These are phyloP conservation scores for Aureobasidium sp. DNA, from an alignment of 2,329 filamentous ascomycete genomes.

Conservation along the genomic window DNA sequence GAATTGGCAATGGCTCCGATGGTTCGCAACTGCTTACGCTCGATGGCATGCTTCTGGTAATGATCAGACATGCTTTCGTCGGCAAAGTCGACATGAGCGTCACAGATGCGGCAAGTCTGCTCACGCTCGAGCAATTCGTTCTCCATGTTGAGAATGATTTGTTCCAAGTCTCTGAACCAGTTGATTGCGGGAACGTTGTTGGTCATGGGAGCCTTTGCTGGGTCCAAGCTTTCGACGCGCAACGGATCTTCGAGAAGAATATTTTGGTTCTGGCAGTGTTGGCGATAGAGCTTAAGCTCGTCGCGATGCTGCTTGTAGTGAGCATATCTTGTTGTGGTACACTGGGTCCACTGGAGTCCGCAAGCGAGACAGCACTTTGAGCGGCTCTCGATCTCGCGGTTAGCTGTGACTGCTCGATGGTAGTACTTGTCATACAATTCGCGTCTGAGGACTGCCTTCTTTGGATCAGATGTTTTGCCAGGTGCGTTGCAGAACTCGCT, in stretches of 20 bases:
- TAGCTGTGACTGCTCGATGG: neutral
- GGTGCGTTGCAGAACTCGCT: neutral
- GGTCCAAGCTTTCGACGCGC: neutral
- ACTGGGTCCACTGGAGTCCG: neutral
- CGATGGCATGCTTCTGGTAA: neutral
- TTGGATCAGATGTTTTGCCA: neutral
- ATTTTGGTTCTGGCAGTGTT: neutral
- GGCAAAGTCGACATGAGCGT: neutral
- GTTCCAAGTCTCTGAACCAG: slow-evolving; percentile 1
- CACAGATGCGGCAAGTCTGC: slow-evolving; percentile 3
- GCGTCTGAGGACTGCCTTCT: neutral
- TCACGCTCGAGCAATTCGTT: slow-evolving; percentile 10
- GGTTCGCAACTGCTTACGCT: neutral
- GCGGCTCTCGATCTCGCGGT: neutral
- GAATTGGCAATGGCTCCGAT: neutral
- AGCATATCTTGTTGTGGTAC: neutral
- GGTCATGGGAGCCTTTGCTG: neutral
- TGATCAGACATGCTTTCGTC: neutral
- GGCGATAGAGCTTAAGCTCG: neutral
- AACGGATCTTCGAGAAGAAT: neutral
- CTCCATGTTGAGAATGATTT: neutral
- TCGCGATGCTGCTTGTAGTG: slow-evolving; percentile 5
- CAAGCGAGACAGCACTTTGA: slow-evolving; percentile 1
- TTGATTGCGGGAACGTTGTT: neutral
- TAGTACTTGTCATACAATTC: neutral